Percentiles rank a stretch among this genome's conserved stretches.
Evolutionary conservation across 192 early-diverging fungal species (phyloP).

Genomic region (Linnemannia exigua): DNA sequence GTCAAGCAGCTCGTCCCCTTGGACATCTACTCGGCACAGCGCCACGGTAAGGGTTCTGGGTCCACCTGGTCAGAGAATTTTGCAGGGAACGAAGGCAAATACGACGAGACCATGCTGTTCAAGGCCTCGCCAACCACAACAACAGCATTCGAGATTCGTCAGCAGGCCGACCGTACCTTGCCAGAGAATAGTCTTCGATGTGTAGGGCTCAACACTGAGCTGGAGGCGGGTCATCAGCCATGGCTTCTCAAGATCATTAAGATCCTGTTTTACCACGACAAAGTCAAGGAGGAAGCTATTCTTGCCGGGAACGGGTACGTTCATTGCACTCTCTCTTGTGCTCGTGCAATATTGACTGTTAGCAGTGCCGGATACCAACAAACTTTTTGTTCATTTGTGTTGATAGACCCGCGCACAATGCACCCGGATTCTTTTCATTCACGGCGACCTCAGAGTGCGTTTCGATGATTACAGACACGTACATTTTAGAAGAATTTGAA

Average conservation of each 20-base stretch:
- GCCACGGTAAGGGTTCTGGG: background rate
- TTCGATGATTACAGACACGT: slow-evolving; percentile 73
- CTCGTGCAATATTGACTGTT: background rate
- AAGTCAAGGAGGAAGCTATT: slow-evolving; percentile 55
- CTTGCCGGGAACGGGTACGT: slow-evolving; percentile 20
- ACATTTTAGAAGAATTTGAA: slow-evolving; percentile 67
- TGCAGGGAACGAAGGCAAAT: slow-evolving; percentile 43
- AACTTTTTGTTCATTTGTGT: background rate
- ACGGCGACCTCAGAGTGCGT: slow-evolving; percentile 76
- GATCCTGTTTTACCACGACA: slow-evolving; percentile 74
- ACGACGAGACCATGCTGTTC: background rate
- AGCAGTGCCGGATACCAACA: too few species aligned
- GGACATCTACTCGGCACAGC: slow-evolving; percentile 43
- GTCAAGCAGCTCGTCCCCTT: slow-evolving; percentile 22
- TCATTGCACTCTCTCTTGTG: background rate
- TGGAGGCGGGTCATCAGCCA: slow-evolving; percentile 54
- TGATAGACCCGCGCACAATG: slow-evolving; percentile 34
- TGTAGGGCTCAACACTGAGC: slow-evolving; percentile 74
- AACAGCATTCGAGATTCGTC: slow-evolving; percentile 45
- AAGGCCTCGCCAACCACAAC: slow-evolving; percentile 42
- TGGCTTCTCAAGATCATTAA: slow-evolving; percentile 71
- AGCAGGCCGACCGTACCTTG: slow-evolving; percentile 55
- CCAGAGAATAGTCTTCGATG: slow-evolving; percentile 67
- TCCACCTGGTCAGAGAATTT: slow-evolving; percentile 2
- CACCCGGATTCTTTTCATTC: slow-evolving; percentile 77